Conservation (phyloP, 2,329 filamentous ascomycete species). For the Biscogniauxia marginata region DNA sequence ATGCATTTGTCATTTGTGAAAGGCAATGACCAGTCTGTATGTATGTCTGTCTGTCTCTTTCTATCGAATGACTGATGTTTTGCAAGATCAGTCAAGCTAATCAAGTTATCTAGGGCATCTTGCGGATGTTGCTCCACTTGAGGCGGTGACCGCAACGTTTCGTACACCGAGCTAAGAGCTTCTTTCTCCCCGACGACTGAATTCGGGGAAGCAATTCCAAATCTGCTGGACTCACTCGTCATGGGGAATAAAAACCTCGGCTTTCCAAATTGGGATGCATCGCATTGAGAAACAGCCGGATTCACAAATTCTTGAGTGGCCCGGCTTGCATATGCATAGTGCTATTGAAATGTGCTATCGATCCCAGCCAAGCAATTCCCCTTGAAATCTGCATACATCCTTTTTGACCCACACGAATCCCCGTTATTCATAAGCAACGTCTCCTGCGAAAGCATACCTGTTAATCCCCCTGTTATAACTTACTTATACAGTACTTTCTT, state of each 20-base stretch:
- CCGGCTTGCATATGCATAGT: not conserved
- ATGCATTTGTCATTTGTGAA: not conserved
- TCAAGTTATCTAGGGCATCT: not conserved
- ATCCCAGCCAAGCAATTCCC: not conserved
- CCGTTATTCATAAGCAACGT: not conserved
- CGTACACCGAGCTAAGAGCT: not conserved
- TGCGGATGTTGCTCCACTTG: not conserved
- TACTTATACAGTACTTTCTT: not conserved
- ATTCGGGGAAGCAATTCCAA: not conserved
- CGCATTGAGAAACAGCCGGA: not conserved
- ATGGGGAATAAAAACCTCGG: not conserved
- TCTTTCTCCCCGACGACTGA: not conserved
- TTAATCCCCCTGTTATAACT: not conserved
- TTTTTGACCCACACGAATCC: not conserved
- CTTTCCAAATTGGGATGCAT: not conserved
- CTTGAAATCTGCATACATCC: not conserved
- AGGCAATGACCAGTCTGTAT: not conserved
- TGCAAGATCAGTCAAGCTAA: not conserved
- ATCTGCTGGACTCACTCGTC: not conserved
- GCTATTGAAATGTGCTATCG: not conserved
- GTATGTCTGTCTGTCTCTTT: not conserved
- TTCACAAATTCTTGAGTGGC: not conserved
- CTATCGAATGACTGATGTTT: not conserved
- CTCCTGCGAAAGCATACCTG: not conserved
- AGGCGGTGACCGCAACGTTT: not conserved